Base-by-base conservation (phyloP, 2,329 filamentous ascomycete species). In the Beauveria sp. region DNA sequence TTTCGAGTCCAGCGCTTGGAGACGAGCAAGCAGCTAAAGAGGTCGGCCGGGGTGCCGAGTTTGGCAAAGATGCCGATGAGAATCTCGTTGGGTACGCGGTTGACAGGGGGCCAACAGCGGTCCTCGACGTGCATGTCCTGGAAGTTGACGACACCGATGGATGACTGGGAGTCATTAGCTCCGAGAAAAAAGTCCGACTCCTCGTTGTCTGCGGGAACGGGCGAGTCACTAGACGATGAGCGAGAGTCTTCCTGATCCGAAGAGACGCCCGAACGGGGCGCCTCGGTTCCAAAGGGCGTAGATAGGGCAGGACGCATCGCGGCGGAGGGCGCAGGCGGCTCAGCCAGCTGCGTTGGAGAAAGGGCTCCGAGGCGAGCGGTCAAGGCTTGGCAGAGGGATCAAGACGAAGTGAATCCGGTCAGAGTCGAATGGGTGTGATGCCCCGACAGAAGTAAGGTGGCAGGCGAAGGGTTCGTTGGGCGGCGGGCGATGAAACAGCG, bases 1-100 rank as follows among this genome's bases (percentile, higher is more conserved):
- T 97, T 97, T 64, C 89, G 82, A 30, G 94, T 90, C 94, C 94
- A 99, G 64, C 88, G 85, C 74, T 92, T 92, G 70, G 88, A 97
- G n/a, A 96, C 92, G 65, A 94, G 80, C 90, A 97, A 92, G 75
- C 90, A 96, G 74, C 87, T 88, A 66, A 91, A 83, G 67, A 97
- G 82, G 70, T 99, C 93, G 50, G 80, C 77, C 2, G 92, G 83
- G 14, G 83, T 85, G 68, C 81, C 87, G 62, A 99, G 84, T 73
- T 92, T 94, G 41, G 90, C 82, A 75, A 99, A 97, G 69, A 97
- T 88, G 74, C 87, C 84, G 70, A 99, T 97, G 71, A 97, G 86
- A 64, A 99, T 89, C 79, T 99, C 94, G 73, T 92, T 93, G 44
- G 94, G 94, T 41, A 99, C 81, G 61, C 89, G 86, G 67, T 89